These are phyloP conservation scores for Spinellus fusiger DNA, from an alignment of 192 early-diverging fungal species.

Conservation along the genomic window DNA sequence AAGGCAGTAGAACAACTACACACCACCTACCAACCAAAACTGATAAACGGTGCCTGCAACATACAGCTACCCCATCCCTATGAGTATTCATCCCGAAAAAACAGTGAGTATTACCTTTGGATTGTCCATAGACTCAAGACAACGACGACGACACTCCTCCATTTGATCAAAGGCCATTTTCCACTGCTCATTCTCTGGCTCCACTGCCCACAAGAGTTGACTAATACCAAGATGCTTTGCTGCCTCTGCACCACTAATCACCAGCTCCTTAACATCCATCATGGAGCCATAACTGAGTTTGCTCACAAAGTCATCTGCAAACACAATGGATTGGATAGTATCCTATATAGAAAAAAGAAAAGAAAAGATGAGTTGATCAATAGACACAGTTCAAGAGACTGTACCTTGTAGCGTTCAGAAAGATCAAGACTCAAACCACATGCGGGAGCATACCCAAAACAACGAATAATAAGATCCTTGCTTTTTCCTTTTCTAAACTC, in stretches of 20 bases:
- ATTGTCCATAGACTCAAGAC: constrained; percentile 29
- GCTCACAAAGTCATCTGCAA: constrained; percentile 49
- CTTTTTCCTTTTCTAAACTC: constrained; percentile 37
- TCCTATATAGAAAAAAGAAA: constrained; percentile 11
- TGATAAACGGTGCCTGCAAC: constrained; percentile 33
- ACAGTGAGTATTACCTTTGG: constrained; percentile 30
- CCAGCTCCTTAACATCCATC: constrained; percentile 49
- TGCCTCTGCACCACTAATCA: constrained; percentile 41
- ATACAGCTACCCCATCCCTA: constrained; percentile 17
- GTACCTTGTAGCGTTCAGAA: constrained; percentile 35
- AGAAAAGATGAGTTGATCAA: neutral
- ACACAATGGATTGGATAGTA: constrained; percentile 46
- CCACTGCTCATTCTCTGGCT: constrained; percentile 36
- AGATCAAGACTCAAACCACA: constrained; percentile 41
- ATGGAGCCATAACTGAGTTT: constrained; percentile 52
- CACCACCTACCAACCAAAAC: constrained; percentile 27
- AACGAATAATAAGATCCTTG: constrained; percentile 29
- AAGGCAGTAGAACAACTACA: too few species aligned
- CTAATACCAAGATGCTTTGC: constrained; percentile 36
- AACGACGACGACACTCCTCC: constrained; percentile 27
- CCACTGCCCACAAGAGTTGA: constrained; percentile 39
- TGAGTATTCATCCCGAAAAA: neutral
- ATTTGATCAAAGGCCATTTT: constrained; percentile 34
- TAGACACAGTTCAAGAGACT: neutral
- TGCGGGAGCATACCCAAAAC: constrained; percentile 47